Evolutionary conservation across 352 stramenopile species (phyloP).

Genomic region (Discostella stelligera): DNA sequence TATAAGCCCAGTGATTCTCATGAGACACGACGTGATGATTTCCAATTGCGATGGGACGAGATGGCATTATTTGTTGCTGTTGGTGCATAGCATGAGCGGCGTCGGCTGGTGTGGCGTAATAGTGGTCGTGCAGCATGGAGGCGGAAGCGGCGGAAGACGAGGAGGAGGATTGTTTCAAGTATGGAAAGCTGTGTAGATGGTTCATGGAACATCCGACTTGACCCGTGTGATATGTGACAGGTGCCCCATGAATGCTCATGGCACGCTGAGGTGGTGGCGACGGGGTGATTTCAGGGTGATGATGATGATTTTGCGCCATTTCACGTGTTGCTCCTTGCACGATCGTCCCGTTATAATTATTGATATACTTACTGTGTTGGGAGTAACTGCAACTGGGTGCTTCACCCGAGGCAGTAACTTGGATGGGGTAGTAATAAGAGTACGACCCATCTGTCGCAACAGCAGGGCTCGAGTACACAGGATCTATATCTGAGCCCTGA

Average conservation of each 20-base stretch:
- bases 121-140: slow-evolving; percentile 2
- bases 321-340: background rate
- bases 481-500: background rate
- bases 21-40: slow-evolving; percentile 2
- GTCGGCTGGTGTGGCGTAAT: background rate
- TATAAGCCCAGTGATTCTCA: background rate
- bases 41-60: slow-evolving; percentile 6
- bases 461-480: background rate
- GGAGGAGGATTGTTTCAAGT: slow-evolving; percentile 1
- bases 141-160: background rate
- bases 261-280: slow-evolving; percentile 15
- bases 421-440: slow-evolving; percentile 9
- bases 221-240: background rate
- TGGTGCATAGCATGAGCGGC: background rate
- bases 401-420: background rate
- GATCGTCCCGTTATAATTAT: background rate
- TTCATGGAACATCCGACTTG: background rate
- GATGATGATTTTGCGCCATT: background rate
- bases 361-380: background rate
- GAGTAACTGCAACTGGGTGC: slow-evolving; percentile 8
- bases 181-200: background rate
- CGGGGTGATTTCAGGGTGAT: slow-evolving; percentile 22
- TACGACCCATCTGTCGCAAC: background rate
- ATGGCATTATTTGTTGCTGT: background rate
- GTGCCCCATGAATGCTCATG: slow-evolving; percentile 11